Percentiles rank a stretch among this genome's conserved stretches.
Evolutionary conservation across 2,329 filamentous ascomycete genomes (phyloP).

Genomic region (Ilyonectria mors-panacis): DNA sequence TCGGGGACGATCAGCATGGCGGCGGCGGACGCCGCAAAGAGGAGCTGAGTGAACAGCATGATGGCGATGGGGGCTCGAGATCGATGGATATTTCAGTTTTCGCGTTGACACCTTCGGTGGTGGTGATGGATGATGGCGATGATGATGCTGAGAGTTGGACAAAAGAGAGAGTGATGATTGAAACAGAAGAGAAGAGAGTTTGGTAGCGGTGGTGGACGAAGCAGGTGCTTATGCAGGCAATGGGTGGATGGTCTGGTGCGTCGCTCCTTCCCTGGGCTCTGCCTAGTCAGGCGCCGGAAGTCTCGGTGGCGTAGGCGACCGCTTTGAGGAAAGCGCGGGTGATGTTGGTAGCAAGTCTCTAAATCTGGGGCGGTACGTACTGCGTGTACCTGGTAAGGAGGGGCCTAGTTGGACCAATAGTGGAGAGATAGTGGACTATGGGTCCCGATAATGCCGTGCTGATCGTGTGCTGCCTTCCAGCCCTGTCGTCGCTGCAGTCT

Average conservation of each 20-base stretch:
- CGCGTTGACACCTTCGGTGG: background rate
- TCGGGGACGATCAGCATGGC: slow-evolving; percentile 71
- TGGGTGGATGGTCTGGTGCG: background rate
- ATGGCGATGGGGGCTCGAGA: slow-evolving; percentile 15
- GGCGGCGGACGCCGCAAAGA: slow-evolving; percentile 53
- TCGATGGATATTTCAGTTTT: background rate
- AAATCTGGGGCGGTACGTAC: slow-evolving; percentile 34
- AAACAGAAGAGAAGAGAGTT: slow-evolving; percentile 4
- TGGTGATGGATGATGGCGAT: slow-evolving; percentile 19
- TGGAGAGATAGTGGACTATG: background rate
- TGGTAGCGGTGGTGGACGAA: slow-evolving; percentile 24
- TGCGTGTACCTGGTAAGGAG: slow-evolving; percentile 5
- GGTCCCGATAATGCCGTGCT: background rate
- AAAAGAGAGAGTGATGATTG: slow-evolving; percentile 13
- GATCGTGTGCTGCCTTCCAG: slow-evolving; percentile 2
- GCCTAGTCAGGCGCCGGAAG: slow-evolving; percentile 38
- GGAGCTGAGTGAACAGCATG: slow-evolving; percentile 54
- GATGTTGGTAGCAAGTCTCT: slow-evolving; percentile 13
- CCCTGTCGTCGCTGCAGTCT: background rate
- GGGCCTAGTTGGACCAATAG: background rate
- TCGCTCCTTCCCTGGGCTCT: background rate
- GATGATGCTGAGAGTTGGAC: background rate
- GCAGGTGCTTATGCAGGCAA: background rate
- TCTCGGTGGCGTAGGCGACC: slow-evolving; percentile 39
- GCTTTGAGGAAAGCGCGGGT: slow-evolving; percentile 31